These are phyloP conservation scores for Begonia masoniana DNA, from an alignment of 306 rosid species.

Conservation along the genomic window DNA sequence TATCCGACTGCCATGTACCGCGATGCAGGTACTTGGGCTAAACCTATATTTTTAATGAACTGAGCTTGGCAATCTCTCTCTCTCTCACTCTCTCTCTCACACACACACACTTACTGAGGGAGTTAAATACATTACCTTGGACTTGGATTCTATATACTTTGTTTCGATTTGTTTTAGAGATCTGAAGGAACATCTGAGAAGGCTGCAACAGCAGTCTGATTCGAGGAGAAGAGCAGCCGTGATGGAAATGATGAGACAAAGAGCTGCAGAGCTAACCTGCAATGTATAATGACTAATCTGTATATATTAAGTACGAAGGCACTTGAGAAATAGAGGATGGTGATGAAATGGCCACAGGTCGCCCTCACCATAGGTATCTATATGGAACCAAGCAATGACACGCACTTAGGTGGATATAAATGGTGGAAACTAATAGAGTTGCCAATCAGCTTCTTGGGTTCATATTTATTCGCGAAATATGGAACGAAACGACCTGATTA, in stretches of 20 bases:
- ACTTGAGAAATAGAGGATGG: too few species aligned
- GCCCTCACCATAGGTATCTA: not conserved
- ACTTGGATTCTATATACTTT: not conserved
- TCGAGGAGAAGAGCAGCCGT: conserved; percentile 96
- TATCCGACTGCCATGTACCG: conserved; percentile 87
- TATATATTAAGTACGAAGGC: conserved; percentile 17
- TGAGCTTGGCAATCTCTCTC: not conserved
- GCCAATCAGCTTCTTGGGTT: conserved; percentile 22
- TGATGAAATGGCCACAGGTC: too few species aligned
- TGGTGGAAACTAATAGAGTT: conserved; percentile 15
- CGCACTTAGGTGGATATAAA: conserved; percentile 3
- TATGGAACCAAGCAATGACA: conserved; percentile 15
- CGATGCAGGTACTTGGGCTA: conserved; percentile 76
- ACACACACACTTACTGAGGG: not conserved
- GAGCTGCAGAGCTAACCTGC: conserved; percentile 82
- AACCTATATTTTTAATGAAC: conserved; percentile 4
- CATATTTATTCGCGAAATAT: conserved; percentile 11
- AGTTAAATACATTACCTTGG: not conserved
- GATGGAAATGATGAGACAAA: conserved; percentile 99
- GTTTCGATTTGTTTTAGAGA: conserved; percentile 29
- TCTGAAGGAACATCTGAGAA: conserved; percentile 81
- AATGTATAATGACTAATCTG: conserved; percentile 42
- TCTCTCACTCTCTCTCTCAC: not conserved
- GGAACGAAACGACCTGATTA: conserved; percentile 13
- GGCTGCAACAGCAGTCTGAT: conserved; percentile 96